These are phyloP conservation scores for Ustulina deusta DNA, from an alignment of 2,329 filamentous ascomycete genomes.

Conservation along the genomic window DNA sequence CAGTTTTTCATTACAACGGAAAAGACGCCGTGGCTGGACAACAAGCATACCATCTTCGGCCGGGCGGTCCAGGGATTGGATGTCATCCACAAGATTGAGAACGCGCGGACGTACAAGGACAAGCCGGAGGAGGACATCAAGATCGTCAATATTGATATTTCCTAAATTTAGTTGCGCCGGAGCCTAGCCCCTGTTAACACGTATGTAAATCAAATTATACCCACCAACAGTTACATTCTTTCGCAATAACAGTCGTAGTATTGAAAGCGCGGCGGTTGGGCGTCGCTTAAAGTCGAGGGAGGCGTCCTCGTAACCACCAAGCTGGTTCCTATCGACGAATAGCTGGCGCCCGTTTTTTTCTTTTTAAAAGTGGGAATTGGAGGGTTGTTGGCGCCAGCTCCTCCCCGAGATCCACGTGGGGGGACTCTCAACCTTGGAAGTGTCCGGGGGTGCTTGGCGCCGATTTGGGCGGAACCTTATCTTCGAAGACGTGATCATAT, in stretches of 20 bases:
- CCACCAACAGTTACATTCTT: conserved; percentile 20
- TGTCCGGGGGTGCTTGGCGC: conserved; percentile 37
- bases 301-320: conserved; percentile 30
- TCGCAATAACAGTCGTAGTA: conserved; percentile 21
- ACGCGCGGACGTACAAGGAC: conserved; percentile 85
- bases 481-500: conserved; percentile 19
- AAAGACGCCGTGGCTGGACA: conserved; percentile 95
- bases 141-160: conserved; percentile 85
- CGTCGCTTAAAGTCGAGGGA: conserved; percentile 23
- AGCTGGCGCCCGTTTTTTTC: conserved; percentile 16
- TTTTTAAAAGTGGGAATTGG: conserved; percentile 33
- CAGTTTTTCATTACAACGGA: conserved; percentile 99
- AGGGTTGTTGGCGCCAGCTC: conserved; percentile 24
- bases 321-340: conserved; percentile 30
- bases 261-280: conserved; percentile 21
- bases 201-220: conserved; percentile 26
- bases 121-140: conserved; percentile 98
- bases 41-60: conserved; percentile 96
- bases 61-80: conserved; percentile 90
- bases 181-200: conserved; percentile 13
- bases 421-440: conserved; percentile 3
- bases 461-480: conserved; percentile 34
- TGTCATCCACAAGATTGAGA: conserved; percentile 96
- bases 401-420: conserved; percentile 33
- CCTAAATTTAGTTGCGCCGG: conserved; percentile 51